Percentiles rank a stretch among this genome's conserved stretches.
Conservation (phyloP, 2,329 filamentous ascomycete species). For the Fusarium tuaranense region DNA sequence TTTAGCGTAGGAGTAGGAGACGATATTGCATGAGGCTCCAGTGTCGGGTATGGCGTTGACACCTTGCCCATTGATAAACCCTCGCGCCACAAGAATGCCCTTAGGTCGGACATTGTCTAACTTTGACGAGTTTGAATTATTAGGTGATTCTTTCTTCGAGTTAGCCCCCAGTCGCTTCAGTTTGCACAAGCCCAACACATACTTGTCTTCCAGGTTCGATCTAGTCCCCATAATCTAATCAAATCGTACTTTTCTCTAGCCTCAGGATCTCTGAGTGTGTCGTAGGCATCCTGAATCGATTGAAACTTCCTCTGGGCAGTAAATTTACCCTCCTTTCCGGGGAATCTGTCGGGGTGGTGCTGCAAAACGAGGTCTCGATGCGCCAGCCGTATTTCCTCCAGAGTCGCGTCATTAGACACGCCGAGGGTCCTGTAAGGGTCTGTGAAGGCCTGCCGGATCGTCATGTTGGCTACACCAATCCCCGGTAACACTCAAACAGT, state of each 20-base stretch:
- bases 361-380: neutral
- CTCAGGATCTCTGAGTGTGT: neutral
- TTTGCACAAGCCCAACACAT: too few relatives aligned
- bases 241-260: neutral
- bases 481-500: neutral
- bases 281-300: neutral
- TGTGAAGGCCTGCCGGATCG: neutral
- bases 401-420: neutral
- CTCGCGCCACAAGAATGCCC: neutral
- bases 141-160: neutral
- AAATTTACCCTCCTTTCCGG: neutral
- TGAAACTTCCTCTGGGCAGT: too few relatives aligned
- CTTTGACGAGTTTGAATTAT: neutral
- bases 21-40: neutral
- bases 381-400: neutral
- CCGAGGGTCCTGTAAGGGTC: neutral
- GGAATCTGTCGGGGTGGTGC: neutral
- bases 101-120: neutral
- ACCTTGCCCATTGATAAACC: neutral
- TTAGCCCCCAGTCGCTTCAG: neutral
- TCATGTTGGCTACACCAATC: neutral
- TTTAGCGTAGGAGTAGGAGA: neutral
- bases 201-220: too few relatives aligned
- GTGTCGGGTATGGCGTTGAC: neutral
- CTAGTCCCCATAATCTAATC: neutral